Percentiles rank a stretch among this genome's conserved stretches.
Conservation (phyloP, 2,329 filamentous ascomycete genomes). For the Fusarium proliferatum region DNA sequence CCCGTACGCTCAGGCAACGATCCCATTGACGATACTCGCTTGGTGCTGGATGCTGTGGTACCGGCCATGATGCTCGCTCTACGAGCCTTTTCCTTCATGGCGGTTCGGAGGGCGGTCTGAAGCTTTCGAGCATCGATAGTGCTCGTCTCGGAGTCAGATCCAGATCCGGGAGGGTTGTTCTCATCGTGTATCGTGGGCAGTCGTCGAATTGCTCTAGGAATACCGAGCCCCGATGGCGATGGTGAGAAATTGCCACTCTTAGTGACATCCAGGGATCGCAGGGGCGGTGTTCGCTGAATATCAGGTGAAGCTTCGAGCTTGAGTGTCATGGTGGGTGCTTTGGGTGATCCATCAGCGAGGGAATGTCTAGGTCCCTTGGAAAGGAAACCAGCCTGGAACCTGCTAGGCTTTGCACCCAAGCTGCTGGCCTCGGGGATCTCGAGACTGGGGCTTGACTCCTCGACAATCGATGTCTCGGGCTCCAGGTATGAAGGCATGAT, state of each 20-base stretch:
- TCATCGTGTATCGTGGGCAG: conserved; percentile 59
- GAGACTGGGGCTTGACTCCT: conserved; percentile 68
- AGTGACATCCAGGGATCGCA: conserved; percentile 62
- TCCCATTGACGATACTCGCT: conserved; percentile 60
- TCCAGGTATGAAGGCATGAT: conserved; percentile 36
- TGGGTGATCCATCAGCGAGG: conserved; percentile 66
- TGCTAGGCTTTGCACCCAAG: conserved; percentile 67
- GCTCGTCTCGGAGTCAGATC: conserved; percentile 63
- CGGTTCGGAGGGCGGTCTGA: conserved; percentile 64
- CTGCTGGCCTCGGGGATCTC: conserved; percentile 60
- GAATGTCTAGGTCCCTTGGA: conserved; percentile 63
- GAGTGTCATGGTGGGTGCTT: conserved; percentile 66
- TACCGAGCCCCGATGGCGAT: conserved; percentile 50
- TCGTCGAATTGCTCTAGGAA: conserved; percentile 49
- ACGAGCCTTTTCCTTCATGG: conserved; percentile 59
- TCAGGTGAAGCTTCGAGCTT: conserved; percentile 62
- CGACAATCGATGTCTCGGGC: conserved; percentile 46
- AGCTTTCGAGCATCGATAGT: conserved; percentile 65
- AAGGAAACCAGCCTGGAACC: conserved; percentile 91
- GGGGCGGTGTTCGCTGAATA: conserved; percentile 52
- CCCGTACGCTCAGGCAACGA: conserved; percentile 47
- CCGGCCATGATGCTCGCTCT: conserved; percentile 54
- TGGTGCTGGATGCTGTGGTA: conserved; percentile 51
- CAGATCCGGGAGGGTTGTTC: conserved; percentile 62
- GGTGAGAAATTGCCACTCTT: conserved; percentile 64